Conservation (phyloP, 2,329 filamentous ascomycete species). For the Lasiodiplodia gonubiensis region DNA sequence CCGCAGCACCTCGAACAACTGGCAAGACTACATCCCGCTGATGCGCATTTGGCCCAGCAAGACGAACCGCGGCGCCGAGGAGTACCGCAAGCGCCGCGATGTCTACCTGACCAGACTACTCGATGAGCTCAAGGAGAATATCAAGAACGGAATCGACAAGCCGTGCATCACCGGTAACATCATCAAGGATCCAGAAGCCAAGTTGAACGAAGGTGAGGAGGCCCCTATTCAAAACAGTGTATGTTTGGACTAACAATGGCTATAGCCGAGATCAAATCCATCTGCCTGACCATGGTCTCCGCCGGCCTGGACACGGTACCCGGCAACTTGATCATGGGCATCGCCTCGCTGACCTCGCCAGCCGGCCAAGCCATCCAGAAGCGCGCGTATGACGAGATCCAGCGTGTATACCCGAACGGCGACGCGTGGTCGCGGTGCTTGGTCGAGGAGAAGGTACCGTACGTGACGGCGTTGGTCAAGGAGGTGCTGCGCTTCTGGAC, state of each 20-base stretch:
- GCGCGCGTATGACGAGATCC: conserved; percentile 72
- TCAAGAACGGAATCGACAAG: conserved; percentile 67
- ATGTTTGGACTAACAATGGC: neutral
- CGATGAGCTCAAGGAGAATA: conserved; percentile 64
- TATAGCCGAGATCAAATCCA: conserved; percentile 75
- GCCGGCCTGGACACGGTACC: conserved; percentile 83
- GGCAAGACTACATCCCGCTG: conserved; percentile 83
- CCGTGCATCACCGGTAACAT: conserved; percentile 74
- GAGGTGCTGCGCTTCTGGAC: conserved; percentile 80
- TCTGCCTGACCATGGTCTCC: conserved; percentile 81
- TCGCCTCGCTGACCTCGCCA: conserved; percentile 73
- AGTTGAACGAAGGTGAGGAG: conserved; percentile 66
- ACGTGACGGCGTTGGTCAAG: conserved; percentile 78
- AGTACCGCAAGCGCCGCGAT: conserved; percentile 72
- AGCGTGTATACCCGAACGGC: conserved; percentile 71
- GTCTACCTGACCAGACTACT: conserved; percentile 67
- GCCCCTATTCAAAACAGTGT: neutral
- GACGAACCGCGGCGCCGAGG: conserved; percentile 64
- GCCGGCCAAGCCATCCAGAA: conserved; percentile 73
- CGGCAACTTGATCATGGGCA: conserved; percentile 78
- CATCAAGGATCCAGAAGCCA: conserved; percentile 71
- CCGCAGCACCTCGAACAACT: conserved; percentile 79
- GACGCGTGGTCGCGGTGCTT: conserved; percentile 79
- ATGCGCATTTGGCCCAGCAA: conserved; percentile 68
- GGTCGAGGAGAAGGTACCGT: conserved; percentile 75